A percentile compares a stretch with the other conserved stretches of the same genome.
phyloP scores from a whole-genome alignment of 140 eudicot species.

The Erigeron philadelphicus region DNA sequence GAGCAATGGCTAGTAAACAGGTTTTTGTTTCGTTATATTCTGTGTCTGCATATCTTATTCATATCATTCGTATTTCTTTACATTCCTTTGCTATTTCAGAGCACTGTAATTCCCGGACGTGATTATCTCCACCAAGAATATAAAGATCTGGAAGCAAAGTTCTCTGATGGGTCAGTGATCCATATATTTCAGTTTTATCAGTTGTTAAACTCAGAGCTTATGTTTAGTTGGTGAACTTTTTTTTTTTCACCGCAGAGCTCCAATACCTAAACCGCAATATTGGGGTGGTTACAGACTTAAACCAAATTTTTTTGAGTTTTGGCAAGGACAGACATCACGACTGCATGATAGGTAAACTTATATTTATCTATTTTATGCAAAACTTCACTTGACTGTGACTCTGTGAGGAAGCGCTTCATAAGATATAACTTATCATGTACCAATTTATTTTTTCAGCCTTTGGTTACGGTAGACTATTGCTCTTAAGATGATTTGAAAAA shows the following conservation, averaged over 20 bases:
- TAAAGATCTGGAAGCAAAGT: slow-evolving; percentile 59
- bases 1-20: slow-evolving; percentile 89
- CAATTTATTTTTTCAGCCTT: too few relatives aligned
- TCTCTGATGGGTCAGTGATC: slow-evolving; percentile 68
- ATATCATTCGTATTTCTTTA: not conserved
- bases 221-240: slow-evolving; percentile 15
- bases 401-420: not conserved
- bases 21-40: slow-evolving; percentile 26
- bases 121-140: slow-evolving; percentile 62
- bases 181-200: slow-evolving; percentile 19
- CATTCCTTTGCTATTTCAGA: slow-evolving; percentile 41
- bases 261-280: slow-evolving; percentile 69
- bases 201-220: slow-evolving; percentile 1
- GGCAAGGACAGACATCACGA: slow-evolving; percentile 98
- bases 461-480: not conserved
- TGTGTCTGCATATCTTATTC: not conserved
- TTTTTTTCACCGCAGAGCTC: slow-evolving; percentile 44
- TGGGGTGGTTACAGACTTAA: slow-evolving; percentile 99
- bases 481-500: too few relatives aligned
- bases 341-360: slow-evolving; percentile 86
- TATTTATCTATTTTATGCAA: slow-evolving; percentile 2
- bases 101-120: slow-evolving; percentile 80
- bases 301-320: slow-evolving; percentile 76
- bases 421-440: not conserved
- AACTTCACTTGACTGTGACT: not conserved